Conservation (phyloP, 169 alveolate genomes). For the Eimeria maxima region DNA sequence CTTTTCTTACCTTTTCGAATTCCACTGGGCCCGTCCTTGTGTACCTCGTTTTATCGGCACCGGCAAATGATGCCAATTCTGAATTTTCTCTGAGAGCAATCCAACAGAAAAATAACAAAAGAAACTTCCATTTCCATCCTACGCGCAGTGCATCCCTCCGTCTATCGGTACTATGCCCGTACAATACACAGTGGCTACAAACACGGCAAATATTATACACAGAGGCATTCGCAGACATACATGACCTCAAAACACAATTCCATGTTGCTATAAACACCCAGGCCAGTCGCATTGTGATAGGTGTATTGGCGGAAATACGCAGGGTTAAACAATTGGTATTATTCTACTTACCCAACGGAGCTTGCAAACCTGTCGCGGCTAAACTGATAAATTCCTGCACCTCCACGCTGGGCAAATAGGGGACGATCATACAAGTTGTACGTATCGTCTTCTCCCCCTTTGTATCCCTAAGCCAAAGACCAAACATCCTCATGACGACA, state of each 20-base stretch:
- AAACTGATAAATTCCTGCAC: constrained; percentile 87
- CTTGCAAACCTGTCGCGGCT: constrained; percentile 87
- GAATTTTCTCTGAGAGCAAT: constrained; percentile 83
- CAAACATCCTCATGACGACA: neutral
- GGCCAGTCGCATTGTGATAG: neutral
- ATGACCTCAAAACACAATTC: too few species aligned
- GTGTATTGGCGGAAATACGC: neutral
- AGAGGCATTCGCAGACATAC: too few species aligned
- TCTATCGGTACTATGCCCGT: neutral
- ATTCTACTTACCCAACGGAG: constrained; percentile 86
- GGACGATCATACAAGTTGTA: constrained; percentile 95
- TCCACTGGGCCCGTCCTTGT: constrained; percentile 93
- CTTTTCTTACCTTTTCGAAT: constrained; percentile 86
- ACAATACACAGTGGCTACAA: neutral
- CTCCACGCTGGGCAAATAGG: constrained; percentile 92
- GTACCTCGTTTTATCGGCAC: constrained; percentile 84
- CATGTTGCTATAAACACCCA: too few species aligned
- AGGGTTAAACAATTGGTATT: neutral
- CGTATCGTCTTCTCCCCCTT: constrained; percentile 94
- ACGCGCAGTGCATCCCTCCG: neutral
- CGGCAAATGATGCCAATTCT: constrained; percentile 90
- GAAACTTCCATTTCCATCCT: neutral
- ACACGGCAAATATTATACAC: too few species aligned
- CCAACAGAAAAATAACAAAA: constrained; percentile 62
- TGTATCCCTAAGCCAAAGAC: constrained; percentile 86